These are phyloP conservation scores for Pythium plurisporium DNA, from an alignment of 352 stramenopile species.

Conservation along the genomic window DNA sequence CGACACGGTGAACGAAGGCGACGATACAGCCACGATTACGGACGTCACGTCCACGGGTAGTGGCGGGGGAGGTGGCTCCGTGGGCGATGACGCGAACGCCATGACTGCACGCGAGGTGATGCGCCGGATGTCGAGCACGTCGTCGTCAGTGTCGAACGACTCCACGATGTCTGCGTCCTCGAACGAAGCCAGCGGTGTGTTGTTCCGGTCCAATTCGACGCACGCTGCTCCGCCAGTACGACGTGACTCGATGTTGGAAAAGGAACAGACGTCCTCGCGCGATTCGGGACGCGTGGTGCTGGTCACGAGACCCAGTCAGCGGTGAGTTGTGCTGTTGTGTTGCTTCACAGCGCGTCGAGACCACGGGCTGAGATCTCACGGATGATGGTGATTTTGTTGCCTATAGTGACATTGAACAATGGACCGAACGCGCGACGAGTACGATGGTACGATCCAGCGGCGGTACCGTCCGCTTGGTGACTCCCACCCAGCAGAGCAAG, in stretches of 20 bases:
- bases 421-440: constrained; percentile 71
- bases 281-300: constrained; percentile 57
- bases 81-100: no score
- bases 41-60: neutral
- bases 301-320: constrained; percentile 64
- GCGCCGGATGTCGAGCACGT: constrained; percentile 8
- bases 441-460: constrained; percentile 64
- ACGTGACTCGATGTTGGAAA: neutral
- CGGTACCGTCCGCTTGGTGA: constrained; percentile 36
- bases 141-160: constrained; percentile 9
- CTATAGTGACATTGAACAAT: constrained; percentile 66
- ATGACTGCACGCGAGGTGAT: neutral
- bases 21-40: constrained; percentile 14
- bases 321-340: constrained; percentile 23
- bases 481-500: constrained; percentile 53
- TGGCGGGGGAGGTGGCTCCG: no score
- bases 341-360: neutral
- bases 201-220: neutral
- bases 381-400: neutral
- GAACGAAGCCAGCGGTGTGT: neutral
- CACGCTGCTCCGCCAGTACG: neutral
- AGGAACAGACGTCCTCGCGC: neutral
- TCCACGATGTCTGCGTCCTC: constrained; percentile 5
- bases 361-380: constrained; percentile 9
- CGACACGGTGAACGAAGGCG: constrained; percentile 61